These are phyloP conservation scores for Medicago lupulina DNA, from an alignment of 306 rosid species.

Conservation along the genomic window DNA sequence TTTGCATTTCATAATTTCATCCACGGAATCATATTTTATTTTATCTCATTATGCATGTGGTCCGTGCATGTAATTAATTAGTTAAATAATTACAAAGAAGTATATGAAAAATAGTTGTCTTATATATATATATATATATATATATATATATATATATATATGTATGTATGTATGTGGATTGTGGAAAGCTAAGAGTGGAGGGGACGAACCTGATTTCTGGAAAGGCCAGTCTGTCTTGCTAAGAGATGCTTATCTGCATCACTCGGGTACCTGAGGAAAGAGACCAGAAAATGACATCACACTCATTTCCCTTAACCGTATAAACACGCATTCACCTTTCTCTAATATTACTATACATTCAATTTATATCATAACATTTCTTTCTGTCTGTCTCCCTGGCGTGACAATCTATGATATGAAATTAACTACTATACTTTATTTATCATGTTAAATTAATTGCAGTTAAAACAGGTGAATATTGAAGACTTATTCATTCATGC, in stretches of 20 bases:
- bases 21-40: not conserved
- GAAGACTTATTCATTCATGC: not conserved
- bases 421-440: too few species aligned
- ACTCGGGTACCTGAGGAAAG: constrained; percentile 93
- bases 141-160: too few species aligned
- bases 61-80: constrained; percentile 36
- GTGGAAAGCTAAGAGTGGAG: constrained; percentile 43
- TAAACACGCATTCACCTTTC: constrained; percentile 60
- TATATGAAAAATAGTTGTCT: constrained; percentile 38
- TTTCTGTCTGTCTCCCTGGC: constrained; percentile 61
- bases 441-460: not conserved
- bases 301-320: constrained; percentile 49
- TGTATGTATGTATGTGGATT: not conserved
- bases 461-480: not conserved
- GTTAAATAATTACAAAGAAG: not conserved
- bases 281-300: constrained; percentile 85
- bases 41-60: constrained; percentile 38
- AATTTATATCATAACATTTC: constrained; percentile 27
- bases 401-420: constrained; percentile 61
- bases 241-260: constrained; percentile 95
- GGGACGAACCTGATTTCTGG: constrained; percentile 84
- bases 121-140: too few species aligned
- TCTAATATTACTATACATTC: constrained; percentile 26
- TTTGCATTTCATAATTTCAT: not conserved
- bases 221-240: constrained; percentile 90